Evolutionary conservation across 805 yeast species (phyloP).

Genomic region (Nakazawaea anatomiae): DNA sequence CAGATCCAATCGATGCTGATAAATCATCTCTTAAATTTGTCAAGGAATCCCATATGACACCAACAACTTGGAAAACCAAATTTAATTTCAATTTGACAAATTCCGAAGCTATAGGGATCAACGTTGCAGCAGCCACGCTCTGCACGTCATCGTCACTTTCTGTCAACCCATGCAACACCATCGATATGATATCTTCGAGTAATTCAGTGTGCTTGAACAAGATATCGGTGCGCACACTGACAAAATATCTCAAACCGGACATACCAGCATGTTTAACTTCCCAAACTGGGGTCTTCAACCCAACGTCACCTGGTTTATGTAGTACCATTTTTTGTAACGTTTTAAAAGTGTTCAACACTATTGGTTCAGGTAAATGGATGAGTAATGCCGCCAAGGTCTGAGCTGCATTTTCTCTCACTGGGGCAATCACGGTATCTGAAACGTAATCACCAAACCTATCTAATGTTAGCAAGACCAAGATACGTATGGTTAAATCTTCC

Average conservation of each 20-base stretch:
- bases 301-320: conserved; percentile 45
- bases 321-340: conserved; percentile 64
- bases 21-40: conserved; percentile 85
- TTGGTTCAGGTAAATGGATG: conserved; percentile 58
- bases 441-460: conserved; percentile 97
- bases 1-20: conserved; percentile 91
- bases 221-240: conserved; percentile 81
- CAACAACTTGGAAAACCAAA: conserved; percentile 41
- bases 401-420: conserved; percentile 95
- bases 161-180: conserved; percentile 80
- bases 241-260: conserved; percentile 88
- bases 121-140: conserved; percentile 90
- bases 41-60: conserved; percentile 87
- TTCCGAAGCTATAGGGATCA: conserved; percentile 84
- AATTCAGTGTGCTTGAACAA: conserved; percentile 51
- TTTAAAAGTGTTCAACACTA: conserved; percentile 56
- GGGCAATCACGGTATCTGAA: conserved; percentile 96
- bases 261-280: conserved; percentile 98
- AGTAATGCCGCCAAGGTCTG: conserved; percentile 88
- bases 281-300: conserved; percentile 63
- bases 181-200: conserved; percentile 66
- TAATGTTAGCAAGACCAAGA: conserved; percentile 81
- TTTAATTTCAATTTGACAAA: conserved; percentile 62
- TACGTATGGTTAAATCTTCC: conserved; percentile 82
- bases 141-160: conserved; percentile 92